phyloP scores from a whole-genome alignment of 1,284 basidiomycete genomes.

The Pseudozyma sp. region DNA sequence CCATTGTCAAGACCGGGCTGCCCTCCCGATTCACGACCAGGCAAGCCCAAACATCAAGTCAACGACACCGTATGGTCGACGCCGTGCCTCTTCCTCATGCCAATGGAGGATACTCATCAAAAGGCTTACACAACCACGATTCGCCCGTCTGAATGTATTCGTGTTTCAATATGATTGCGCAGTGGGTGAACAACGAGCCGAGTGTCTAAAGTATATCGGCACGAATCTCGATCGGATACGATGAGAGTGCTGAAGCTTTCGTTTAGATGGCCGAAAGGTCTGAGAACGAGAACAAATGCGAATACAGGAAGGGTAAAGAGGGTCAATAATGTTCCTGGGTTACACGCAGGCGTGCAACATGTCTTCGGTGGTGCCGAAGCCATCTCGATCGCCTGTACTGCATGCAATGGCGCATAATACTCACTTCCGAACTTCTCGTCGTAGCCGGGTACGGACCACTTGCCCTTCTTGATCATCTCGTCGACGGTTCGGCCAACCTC shows the following conservation, averaged over 20 bases:
- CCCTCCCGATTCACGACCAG: no score
- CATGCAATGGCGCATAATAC: conserved; percentile 13
- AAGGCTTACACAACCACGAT: background rate
- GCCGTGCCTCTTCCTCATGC: no score
- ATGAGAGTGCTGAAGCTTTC: background rate
- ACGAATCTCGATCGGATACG: background rate
- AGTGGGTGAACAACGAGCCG: background rate
- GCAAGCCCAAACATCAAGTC: no score
- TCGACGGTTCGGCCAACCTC: conserved; percentile 92
- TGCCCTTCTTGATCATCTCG: conserved; percentile 98
- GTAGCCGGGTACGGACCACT: conserved; percentile 83
- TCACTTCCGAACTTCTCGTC: conserved; percentile 68
- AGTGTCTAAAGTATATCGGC: background rate
- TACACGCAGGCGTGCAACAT: no score
- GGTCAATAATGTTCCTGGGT: no score
- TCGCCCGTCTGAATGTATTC: background rate
- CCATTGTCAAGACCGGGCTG: no score
- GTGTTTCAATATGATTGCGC: conserved; percentile 16
- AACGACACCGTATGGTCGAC: no score
- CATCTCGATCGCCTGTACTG: background rate
- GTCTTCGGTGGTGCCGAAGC: background rate
- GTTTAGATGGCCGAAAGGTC: conserved; percentile 62
- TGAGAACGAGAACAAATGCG: conserved; percentile 6
- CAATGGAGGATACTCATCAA: no score
- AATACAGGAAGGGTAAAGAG: no score